phyloP scores from a whole-genome alignment of 2,329 filamentous ascomycete genomes.

The Diaporthe sp. region DNA sequence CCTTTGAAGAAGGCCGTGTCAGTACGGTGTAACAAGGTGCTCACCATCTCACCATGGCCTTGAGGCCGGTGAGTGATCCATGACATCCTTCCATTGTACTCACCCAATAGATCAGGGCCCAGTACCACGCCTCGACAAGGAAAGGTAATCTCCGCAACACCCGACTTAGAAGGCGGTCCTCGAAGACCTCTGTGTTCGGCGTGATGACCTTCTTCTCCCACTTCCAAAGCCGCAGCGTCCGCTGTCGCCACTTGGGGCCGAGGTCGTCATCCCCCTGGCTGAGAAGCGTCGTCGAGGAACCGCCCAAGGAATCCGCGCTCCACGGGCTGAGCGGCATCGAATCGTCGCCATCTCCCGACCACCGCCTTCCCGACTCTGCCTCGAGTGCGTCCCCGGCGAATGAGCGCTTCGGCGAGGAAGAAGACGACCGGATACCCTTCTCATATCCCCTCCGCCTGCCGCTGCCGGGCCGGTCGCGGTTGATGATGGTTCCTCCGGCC shows the following conservation, averaged over 20 bases:
- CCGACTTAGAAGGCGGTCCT: constrained; percentile 72
- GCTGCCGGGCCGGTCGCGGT: constrained; percentile 57
- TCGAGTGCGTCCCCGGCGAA: constrained; percentile 47
- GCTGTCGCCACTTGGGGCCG: constrained; percentile 43
- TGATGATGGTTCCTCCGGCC: constrained; percentile 73
- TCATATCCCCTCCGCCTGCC: constrained; percentile 6
- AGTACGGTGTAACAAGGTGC: not conserved
- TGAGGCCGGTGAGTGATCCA: too few species aligned
- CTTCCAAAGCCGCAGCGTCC: constrained; percentile 54
- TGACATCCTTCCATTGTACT: constrained; percentile 45
- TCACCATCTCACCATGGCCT: too few species aligned
- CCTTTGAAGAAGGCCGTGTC: constrained; percentile 56
- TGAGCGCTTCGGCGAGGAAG: constrained; percentile 45
- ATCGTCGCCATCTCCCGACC: constrained; percentile 40
- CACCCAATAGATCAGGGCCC: constrained; percentile 84
- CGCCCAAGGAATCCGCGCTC: constrained; percentile 41
- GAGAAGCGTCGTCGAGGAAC: constrained; percentile 44
- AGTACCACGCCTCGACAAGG: constrained; percentile 82
- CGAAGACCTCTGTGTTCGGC: constrained; percentile 73
- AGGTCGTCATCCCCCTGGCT: constrained; percentile 38
- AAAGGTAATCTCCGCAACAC: constrained; percentile 78
- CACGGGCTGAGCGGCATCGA: constrained; percentile 37
- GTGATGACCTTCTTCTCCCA: constrained; percentile 64
- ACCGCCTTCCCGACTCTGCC: constrained; percentile 44
- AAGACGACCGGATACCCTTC: constrained; percentile 37